phyloP scores from a whole-genome alignment of 257 asterid genomes.

The Petrea volubilis region DNA sequence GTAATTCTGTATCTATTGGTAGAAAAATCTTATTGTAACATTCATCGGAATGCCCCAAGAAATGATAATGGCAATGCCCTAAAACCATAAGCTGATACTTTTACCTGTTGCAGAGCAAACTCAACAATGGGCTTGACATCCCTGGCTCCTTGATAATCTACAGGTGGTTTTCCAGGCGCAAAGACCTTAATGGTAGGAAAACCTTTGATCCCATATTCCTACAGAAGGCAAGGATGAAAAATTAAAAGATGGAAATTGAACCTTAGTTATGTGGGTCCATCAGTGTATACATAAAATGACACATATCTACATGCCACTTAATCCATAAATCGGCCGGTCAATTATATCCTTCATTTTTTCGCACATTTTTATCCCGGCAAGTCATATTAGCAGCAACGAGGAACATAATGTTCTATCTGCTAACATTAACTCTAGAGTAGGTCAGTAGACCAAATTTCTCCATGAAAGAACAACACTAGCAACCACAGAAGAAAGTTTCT shows the following conservation, averaged over 20 bases:
- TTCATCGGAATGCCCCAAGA: not conserved
- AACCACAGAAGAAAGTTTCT: constrained; percentile 14
- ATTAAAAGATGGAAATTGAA: not conserved
- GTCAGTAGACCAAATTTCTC: constrained; percentile 7
- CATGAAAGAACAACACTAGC: not conserved
- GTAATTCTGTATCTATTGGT: not conserved
- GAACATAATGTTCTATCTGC: not conserved
- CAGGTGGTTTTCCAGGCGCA: constrained; percentile 86
- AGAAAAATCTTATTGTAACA: constrained; percentile 6
- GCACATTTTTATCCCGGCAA: no score
- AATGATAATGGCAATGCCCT: not conserved
- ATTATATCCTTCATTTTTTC: no score
- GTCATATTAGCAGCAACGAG: not conserved
- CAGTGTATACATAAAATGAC: not conserved
- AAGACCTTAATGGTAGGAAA: constrained; percentile 97
- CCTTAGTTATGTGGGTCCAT: not conserved
- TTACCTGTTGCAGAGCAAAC: constrained; percentile 69
- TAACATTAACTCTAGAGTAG: not conserved
- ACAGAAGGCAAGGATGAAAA: constrained; percentile 20
- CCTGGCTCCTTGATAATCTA: constrained; percentile 92
- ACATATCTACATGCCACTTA: no score
- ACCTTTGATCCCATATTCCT: constrained; percentile 92
- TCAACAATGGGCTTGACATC: constrained; percentile 84
- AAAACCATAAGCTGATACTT: constrained; percentile 5
- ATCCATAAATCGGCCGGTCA: no score